phyloP scores from a whole-genome alignment of 2,329 filamentous ascomycete genomes.

The Drechslerella dactyloides region DNA sequence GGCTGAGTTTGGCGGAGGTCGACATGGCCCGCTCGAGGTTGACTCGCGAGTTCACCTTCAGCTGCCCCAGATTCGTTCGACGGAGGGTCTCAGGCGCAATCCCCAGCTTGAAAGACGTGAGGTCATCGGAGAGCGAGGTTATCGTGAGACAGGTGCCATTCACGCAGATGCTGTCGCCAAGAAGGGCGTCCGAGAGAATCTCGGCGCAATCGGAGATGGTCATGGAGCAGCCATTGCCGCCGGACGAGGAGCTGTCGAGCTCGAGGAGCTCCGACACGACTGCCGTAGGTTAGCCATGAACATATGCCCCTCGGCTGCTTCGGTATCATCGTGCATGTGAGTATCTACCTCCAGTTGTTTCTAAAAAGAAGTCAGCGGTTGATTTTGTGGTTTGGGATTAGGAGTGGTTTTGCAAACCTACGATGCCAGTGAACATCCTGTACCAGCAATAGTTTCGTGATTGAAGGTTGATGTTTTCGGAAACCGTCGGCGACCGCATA shows the following conservation, averaged over 20 bases:
- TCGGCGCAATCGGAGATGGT: constrained; percentile 77
- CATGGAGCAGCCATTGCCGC: constrained; percentile 82
- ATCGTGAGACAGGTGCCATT: constrained; percentile 96
- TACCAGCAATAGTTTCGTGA: background rate
- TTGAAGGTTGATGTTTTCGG: background rate
- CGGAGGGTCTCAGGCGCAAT: constrained; percentile 95
- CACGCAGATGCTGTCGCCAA: constrained; percentile 92
- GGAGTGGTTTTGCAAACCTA: constrained; percentile 36
- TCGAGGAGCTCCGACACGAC: constrained; percentile 81
- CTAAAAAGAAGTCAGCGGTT: constrained; percentile 10
- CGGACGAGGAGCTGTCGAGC: constrained; percentile 74
- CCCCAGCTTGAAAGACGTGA: constrained; percentile 78
- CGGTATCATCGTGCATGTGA: background rate
- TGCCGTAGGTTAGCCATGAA: constrained; percentile 58
- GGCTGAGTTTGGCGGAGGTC: constrained; percentile 60
- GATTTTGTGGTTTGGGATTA: background rate
- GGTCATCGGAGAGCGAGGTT: constrained; percentile 66
- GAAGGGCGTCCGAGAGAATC: constrained; percentile 81
- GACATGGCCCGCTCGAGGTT: constrained; percentile 95
- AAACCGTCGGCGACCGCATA: background rate
- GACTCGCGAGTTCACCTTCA: constrained; percentile 70
- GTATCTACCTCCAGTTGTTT: constrained; percentile 40
- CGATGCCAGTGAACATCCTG: constrained; percentile 48
- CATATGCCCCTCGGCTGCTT: background rate
- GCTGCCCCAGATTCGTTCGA: constrained; percentile 86